Conservation (phyloP, 495 filamentous ascomycete genomes). For the Sordaria brevicollis region DNA sequence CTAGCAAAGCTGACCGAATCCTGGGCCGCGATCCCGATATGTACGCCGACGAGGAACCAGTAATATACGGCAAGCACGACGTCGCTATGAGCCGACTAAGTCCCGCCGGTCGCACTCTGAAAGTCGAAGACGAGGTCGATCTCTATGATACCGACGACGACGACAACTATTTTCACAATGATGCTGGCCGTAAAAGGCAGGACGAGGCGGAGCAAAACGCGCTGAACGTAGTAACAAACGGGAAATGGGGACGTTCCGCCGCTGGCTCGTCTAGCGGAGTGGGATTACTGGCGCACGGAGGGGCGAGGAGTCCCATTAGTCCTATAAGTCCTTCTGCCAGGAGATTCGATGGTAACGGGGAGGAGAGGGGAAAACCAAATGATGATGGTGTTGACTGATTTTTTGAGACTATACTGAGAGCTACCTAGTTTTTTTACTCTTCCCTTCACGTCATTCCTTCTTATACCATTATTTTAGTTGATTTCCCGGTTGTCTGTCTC, state of each 20-base stretch:
- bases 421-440: background rate
- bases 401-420: background rate
- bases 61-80: conserved; percentile 8
- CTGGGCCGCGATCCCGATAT: conserved; percentile 39
- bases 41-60: conserved; percentile 28
- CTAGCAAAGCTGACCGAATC: conserved; percentile 40
- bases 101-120: conserved; percentile 23
- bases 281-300: conserved; percentile 21
- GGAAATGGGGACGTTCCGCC: conserved; percentile 22
- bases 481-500: background rate
- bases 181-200: background rate
- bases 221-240: conserved; percentile 34
- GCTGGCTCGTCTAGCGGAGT: conserved; percentile 23
- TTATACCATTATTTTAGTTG: background rate
- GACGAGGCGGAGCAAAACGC: conserved; percentile 28
- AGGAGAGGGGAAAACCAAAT: background rate
- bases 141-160: conserved; percentile 11
- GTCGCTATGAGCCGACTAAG: conserved; percentile 34
- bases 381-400: conserved; percentile 18
- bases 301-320: background rate
- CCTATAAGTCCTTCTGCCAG: background rate
- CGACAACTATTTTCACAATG: background rate
- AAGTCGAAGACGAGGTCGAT: conserved; percentile 21
- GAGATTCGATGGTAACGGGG: background rate
- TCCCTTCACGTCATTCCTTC: background rate